Evolutionary conservation across 345 rosid species (phyloP).

Genomic region (Lepidium aucheri): DNA sequence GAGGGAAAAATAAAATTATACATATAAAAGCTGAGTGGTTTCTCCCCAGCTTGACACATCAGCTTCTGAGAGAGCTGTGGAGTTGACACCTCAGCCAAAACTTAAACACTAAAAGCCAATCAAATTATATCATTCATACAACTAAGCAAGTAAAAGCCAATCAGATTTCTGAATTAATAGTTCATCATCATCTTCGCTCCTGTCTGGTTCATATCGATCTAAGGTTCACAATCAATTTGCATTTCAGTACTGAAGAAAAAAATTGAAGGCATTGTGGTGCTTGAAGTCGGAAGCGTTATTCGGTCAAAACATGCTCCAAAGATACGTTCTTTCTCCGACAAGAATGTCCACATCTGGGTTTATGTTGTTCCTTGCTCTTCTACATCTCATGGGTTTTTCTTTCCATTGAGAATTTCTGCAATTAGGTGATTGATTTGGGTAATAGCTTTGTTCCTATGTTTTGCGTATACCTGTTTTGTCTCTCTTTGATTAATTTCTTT

Average conservation of each 20-base stretch:
- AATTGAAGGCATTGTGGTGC: neutral
- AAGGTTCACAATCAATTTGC: neutral
- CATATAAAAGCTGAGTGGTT: too few relatives aligned
- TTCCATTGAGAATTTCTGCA: slow-evolving; percentile 31
- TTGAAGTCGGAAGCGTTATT: slow-evolving; percentile 5
- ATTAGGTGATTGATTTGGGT: slow-evolving; percentile 36
- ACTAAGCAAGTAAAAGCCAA: too few relatives aligned
- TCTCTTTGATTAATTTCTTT: neutral
- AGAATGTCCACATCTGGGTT: slow-evolving; percentile 38
- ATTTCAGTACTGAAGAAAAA: neutral
- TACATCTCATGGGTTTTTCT: slow-evolving; percentile 28
- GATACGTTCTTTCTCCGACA: slow-evolving; percentile 14
- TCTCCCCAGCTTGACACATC: too few relatives aligned
- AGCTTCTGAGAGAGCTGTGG: too few relatives aligned
- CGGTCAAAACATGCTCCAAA: too few relatives aligned
- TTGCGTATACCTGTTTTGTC: neutral
- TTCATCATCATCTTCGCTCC: too few relatives aligned
- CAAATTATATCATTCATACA: too few relatives aligned
- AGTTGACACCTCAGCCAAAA: too few relatives aligned
- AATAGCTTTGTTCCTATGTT: neutral
- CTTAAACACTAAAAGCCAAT: too few relatives aligned
- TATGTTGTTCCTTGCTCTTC: slow-evolving; percentile 19
- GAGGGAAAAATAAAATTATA: too few relatives aligned
- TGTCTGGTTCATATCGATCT: too few relatives aligned
- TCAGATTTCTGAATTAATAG: too few relatives aligned